A percentile compares a stretch with the other conserved stretches of the same genome.
phyloP scores from a whole-genome alignment of 257 asterid species.

The Solanum dulcamara region DNA sequence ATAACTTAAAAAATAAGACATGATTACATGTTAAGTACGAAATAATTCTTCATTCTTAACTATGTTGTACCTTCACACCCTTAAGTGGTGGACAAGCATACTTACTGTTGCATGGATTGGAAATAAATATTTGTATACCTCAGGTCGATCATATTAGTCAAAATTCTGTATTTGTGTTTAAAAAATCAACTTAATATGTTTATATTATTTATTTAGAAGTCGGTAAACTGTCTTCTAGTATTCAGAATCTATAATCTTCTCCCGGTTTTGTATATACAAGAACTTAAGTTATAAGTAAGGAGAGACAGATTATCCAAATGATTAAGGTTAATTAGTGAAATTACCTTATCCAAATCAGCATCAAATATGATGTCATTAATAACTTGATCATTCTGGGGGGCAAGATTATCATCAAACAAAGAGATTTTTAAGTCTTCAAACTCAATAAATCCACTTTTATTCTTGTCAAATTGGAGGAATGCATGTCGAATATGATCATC shows the following conservation, averaged over 20 bases:
- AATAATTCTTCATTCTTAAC: no score
- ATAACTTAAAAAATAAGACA: no score
- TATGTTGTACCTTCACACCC: no score
- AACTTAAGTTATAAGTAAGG: neutral
- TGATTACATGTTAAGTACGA: no score
- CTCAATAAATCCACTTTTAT: constrained; percentile 64
- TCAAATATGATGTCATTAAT: constrained; percentile 61
- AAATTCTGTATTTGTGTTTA: neutral
- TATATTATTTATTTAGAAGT: no score
- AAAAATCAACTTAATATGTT: neutral
- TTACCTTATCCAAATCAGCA: constrained; percentile 81
- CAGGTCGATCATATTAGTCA: no score
- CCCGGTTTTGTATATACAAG: neutral
- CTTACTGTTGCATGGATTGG: no score
- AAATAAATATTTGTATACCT: no score
- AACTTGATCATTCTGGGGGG: constrained; percentile 41
- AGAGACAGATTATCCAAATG: neutral
- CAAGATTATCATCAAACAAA: constrained; percentile 39
- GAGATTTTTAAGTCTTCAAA: constrained; percentile 59
- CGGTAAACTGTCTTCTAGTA: neutral
- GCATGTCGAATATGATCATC: constrained; percentile 59
- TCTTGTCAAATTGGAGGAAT: constrained; percentile 51
- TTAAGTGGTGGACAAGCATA: no score
- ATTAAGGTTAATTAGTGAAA: neutral
- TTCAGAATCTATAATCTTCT: no score